Evolutionary conservation across 257 asterid genomes (phyloP), one percentile per base, ranked within the genome.

Genomic region (Rhazya stricta): DNA sequence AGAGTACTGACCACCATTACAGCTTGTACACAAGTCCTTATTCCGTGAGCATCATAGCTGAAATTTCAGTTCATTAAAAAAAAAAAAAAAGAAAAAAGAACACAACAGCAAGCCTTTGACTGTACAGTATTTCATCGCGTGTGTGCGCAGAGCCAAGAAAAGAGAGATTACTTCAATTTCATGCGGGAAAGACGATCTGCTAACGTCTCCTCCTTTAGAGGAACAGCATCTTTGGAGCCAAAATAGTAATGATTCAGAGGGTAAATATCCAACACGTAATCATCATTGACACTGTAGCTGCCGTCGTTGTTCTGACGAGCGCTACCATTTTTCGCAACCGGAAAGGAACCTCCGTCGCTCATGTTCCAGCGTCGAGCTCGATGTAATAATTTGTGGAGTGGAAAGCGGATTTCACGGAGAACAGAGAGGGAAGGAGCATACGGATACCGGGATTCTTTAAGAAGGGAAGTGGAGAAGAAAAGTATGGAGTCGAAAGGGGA

Each of bases 181-280:
- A 94, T 81, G 21, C 99, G 97, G 68, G 75, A 82, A 75, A 90
- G 56, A 21, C 97, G 97, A 79, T 88, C 96, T 68, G 85, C 75
- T 50, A 80, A 50, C 2, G 94, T 86, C 71, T 90, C 99, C 78
- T 71, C 84, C 80, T 74, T 90, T 23, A 76, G 72, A 23, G 86
- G 79, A 78, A 61, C 67, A 9, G 91, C 81, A 43, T 85, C 90
- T 37, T 45, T 85, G 80, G 90, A 89, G 75, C 96, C 98, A 86
- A 94, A 94, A 81, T 88, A 94, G 90, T 92, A 94, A 72, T 85
- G 80, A 68, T 80, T 82, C 25, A 94, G 93, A 25, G 98, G 98
- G 83, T 92, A 90, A 66, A 92, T 83, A 80, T 90, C 89, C 77
- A 94, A 30, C 3, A 79, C 85, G 53, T 66, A 62, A 32, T 32